Percentiles rank a stretch among this genome's conserved stretches.
Evolutionary conservation across 371 early-diverging fungal species (phyloP).

Genomic region (Apophysomyces trapeziformis): DNA sequence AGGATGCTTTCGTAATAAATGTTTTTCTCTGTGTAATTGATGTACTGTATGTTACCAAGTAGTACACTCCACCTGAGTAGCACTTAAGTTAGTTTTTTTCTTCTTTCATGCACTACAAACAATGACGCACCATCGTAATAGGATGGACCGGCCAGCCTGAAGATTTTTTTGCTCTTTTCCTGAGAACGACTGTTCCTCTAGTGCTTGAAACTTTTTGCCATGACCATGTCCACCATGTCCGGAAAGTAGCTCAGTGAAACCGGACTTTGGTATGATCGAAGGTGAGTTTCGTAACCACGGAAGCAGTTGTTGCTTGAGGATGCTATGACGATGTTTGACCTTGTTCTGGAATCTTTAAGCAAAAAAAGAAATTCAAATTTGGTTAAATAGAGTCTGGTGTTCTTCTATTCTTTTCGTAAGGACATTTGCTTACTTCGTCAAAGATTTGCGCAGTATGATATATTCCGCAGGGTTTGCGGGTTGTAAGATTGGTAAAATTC

Average conservation of each 20-base stretch:
- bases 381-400: constrained; percentile 13
- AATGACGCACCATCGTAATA: constrained; percentile 29
- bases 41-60: constrained; percentile 23
- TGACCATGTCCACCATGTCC: constrained; percentile 1
- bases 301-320: constrained; percentile 21
- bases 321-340: constrained; percentile 23
- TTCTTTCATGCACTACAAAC: neutral
- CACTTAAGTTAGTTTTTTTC: neutral
- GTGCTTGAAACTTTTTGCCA: neutral
- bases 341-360: constrained; percentile 33
- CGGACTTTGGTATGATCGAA: neutral
- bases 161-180: constrained; percentile 21
- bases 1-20: constrained; percentile 52
- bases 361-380: constrained; percentile 10
- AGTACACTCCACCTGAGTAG: constrained; percentile 45
- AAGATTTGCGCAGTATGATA: constrained; percentile 10
- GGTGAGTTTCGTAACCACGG: constrained; percentile 26
- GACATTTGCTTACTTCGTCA: constrained; percentile 13
- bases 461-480: constrained; percentile 9
- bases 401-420: constrained; percentile 5
- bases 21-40: constrained; percentile 36
- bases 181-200: neutral
- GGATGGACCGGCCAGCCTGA: constrained; percentile 18
- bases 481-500: constrained; percentile 7
- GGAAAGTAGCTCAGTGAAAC: neutral